phyloP scores from a whole-genome alignment of 2,329 filamentous ascomycete genomes.

The Ceratocystis diversiconidia region DNA sequence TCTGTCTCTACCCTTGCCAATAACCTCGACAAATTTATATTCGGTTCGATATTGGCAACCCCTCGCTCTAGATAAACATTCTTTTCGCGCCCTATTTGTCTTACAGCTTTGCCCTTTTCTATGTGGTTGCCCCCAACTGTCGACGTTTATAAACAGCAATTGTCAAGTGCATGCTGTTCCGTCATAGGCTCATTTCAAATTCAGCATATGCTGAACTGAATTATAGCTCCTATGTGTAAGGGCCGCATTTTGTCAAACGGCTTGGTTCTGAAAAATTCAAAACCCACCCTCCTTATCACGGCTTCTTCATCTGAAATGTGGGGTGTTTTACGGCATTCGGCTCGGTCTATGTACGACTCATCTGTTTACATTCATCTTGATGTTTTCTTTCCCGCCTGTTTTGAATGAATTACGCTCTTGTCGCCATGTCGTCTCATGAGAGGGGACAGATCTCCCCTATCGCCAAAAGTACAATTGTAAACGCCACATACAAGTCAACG shows the following conservation, averaged over 20 bases:
- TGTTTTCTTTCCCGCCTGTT: slow-evolving; percentile 1
- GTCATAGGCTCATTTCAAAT: neutral
- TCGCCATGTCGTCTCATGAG: neutral
- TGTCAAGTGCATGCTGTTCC: neutral
- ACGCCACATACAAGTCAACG: slow-evolving; percentile 8
- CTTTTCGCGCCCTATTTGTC: neutral
- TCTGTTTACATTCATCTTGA: slow-evolving; percentile 2
- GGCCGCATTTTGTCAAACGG: neutral
- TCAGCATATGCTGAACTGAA: neutral
- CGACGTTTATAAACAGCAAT: neutral
- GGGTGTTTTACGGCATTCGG: neutral
- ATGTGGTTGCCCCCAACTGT: neutral
- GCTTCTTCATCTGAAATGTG: neutral
- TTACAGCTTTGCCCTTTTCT: neutral
- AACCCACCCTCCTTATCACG: neutral
- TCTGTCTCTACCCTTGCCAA: neutral
- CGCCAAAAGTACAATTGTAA: slow-evolving; percentile 4
- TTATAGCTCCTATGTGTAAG: neutral
- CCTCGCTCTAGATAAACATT: slow-evolving; percentile 3
- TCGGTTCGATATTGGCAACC: neutral
- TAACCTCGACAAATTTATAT: neutral
- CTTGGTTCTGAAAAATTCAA: neutral
- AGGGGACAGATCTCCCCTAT: neutral
- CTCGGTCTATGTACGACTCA: neutral
- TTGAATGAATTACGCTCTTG: slow-evolving; percentile 10